These are phyloP conservation scores for Tremella mesenterica DNA, from an alignment of 768 basidiomycete genomes.

Conservation along the genomic window DNA sequence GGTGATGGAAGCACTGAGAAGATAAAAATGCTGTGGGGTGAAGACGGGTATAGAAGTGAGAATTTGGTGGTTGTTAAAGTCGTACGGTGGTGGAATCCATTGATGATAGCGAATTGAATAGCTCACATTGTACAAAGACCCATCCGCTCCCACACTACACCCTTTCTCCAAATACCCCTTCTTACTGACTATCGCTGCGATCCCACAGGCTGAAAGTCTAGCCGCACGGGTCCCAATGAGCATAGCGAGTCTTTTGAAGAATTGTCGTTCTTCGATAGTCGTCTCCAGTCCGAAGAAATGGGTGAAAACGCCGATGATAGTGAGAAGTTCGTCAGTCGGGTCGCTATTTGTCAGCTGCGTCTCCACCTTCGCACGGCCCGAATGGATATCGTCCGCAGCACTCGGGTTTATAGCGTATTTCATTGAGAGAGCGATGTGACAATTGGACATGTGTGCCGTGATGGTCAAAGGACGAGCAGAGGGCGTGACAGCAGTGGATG, in stretches of 20 bases:
- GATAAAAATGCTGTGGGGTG: too few species aligned
- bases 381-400: too few species aligned
- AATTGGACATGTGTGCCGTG: too few species aligned
- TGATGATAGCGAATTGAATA: background rate
- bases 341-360: slow-evolving; percentile 56
- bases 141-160: slow-evolving; percentile 57
- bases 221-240: slow-evolving; percentile 84
- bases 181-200: slow-evolving; percentile 91
- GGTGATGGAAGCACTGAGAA: too few species aligned
- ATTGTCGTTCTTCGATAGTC: slow-evolving; percentile 89
- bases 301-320: slow-evolving; percentile 92
- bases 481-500: too few species aligned
- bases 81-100: too few species aligned
- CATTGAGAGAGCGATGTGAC: too few species aligned
- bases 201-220: slow-evolving; percentile 84
- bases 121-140: slow-evolving; percentile 85
- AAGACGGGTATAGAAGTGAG: too few species aligned
- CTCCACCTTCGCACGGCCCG: too few species aligned
- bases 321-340: slow-evolving; percentile 89
- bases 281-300: slow-evolving; percentile 97
- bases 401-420: background rate
- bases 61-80: too few species aligned
- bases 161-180: slow-evolving; percentile 88
- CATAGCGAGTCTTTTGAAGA: slow-evolving; percentile 88
- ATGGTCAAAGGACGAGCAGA: too few species aligned